Evolutionary conservation across 1,284 basidiomycete genomes (phyloP), one percentile per base, ranked within the genome.

Genomic region (Melanopsichium pennsylvanicum): DNA sequence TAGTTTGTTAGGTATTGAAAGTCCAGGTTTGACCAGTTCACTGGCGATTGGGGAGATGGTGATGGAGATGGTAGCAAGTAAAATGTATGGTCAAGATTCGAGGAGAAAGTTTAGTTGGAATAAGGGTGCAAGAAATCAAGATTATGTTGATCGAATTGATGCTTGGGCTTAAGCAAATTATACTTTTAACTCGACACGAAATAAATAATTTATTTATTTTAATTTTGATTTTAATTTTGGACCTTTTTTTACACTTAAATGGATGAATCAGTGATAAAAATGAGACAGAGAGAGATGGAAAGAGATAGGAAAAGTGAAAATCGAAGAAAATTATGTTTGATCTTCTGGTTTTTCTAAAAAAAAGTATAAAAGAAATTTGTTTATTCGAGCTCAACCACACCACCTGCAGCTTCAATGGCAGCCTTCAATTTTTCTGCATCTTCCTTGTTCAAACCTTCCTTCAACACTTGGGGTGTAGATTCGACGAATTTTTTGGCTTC

Each of bases 401-500:
- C 96, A 38, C 96, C 96, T 40, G 97, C 87, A 60, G 84, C 89
- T 83, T 92, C 89, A 83, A 99, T 90, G 23, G 88, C 88, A 82
- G 90, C 89, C 84, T 95, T 88, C 79, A 99, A 84, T 84, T 97
- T 97, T 83, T 97, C 95, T 11, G 94, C 94, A 43, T 99, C 96
- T 77, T 99, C 96, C 84, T 99, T 99, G 29, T 91, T 87, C 60
- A 96, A 81, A 81, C 93, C 93, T 84, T 98, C 96, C 85, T 98
- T 99, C 78, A 99, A 85, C 4, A 90, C 84, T 84, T 97, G 91
- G 27, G 96, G 96, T 72, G 93, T 84, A 22, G 91, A 93, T 84
- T 99, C 96, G 58, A 98, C 96, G 78, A 98, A 97, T 84, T 97
- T 98, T 87, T 99, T 99, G 31, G 96, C 96, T 93, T 81, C 79